Percentiles rank a stretch among this genome's conserved stretches.
Evolutionary conservation across 2,329 filamentous ascomycete genomes (phyloP).

Genomic region (Celoporthe dispersa): DNA sequence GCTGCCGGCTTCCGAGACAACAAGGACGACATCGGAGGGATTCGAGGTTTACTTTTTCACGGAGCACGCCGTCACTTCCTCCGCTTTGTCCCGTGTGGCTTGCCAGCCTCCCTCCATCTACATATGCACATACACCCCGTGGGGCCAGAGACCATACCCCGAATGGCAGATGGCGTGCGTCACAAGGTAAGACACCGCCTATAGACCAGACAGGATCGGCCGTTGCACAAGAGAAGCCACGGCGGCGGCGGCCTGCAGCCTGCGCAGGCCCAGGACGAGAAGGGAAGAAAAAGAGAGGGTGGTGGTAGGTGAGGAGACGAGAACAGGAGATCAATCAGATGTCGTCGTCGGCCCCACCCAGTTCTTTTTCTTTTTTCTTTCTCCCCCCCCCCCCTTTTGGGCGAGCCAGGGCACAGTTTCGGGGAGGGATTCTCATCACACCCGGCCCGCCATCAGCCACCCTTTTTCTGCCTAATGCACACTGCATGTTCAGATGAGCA

Average conservation of each 20-base stretch:
- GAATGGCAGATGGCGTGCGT: too few species aligned
- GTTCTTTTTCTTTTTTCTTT: neutral
- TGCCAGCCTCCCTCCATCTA: neutral
- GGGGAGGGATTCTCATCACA: neutral
- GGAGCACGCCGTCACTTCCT: neutral
- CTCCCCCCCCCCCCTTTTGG: neutral
- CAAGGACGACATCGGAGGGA: neutral
- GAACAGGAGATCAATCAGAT: neutral
- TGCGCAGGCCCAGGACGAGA: neutral
- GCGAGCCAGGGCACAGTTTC: slow-evolving; percentile 3
- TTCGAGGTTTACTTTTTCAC: neutral
- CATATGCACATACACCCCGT: neutral
- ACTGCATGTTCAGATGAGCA: neutral
- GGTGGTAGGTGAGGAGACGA: neutral
- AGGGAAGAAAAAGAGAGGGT: neutral
- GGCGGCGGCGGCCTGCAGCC: neutral
- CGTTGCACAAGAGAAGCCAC: neutral
- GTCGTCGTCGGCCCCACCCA: neutral
- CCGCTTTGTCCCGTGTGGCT: neutral
- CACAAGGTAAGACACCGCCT: neutral
- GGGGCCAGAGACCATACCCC: neutral
- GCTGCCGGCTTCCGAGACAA: too few species aligned
- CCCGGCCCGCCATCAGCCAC: neutral
- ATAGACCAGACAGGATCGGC: neutral
- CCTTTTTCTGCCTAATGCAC: neutral